phyloP scores from a whole-genome alignment of 176 grass and related monocot genomes.

The Urochloa ruziziensis region DNA sequence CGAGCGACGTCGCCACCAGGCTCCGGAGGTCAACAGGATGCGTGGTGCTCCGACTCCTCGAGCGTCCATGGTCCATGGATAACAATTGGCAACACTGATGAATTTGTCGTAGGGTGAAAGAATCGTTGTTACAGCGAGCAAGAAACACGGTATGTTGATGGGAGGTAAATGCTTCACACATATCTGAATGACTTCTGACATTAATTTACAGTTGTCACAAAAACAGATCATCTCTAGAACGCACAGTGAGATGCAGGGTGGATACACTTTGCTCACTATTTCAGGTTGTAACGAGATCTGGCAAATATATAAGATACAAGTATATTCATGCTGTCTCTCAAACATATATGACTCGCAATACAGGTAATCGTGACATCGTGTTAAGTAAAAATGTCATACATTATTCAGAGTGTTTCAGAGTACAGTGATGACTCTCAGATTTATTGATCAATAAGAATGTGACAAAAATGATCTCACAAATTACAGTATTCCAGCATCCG shows the following conservation, averaged over 20 bases:
- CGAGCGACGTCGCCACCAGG: background rate
- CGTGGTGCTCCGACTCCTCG: background rate
- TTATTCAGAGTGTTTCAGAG: background rate
- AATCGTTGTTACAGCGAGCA: too few relatives aligned
- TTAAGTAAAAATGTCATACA: background rate
- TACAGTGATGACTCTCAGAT: background rate
- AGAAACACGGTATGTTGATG: background rate
- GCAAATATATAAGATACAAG: background rate
- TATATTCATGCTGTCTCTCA: background rate
- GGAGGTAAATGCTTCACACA: background rate
- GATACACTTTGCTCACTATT: background rate
- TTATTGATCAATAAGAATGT: background rate
- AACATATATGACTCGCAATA: background rate
- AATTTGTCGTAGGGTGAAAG: background rate
- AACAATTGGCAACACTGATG: background rate
- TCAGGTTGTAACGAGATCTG: background rate
- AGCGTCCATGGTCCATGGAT: background rate
- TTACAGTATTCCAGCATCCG: background rate
- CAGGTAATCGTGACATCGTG: background rate
- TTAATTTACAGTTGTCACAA: slow-evolving; percentile 49
- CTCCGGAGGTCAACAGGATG: background rate
- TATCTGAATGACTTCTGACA: slow-evolving; percentile 22
- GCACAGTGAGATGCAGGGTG: background rate
- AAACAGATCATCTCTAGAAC: background rate
- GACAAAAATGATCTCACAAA: background rate